Percentiles rank a stretch among this genome's conserved stretches.
These are phyloP conservation scores for Kickxella alabastrina DNA, from an alignment of 192 early-diverging fungal genomes.

Conservation along the genomic window DNA sequence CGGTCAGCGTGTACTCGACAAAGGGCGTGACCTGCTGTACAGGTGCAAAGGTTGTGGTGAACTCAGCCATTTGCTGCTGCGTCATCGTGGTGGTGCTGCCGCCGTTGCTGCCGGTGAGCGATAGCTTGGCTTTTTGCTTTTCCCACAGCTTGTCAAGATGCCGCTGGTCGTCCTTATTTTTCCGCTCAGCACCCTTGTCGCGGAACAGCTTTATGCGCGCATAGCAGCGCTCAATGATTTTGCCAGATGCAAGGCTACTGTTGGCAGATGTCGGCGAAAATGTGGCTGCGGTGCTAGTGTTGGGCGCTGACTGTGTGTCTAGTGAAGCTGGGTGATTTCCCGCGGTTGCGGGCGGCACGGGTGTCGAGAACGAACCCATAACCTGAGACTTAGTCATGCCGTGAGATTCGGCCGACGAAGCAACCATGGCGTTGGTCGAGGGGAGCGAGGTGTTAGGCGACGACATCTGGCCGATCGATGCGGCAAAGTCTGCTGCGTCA, in stretches of 20 bases:
- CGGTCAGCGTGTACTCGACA: conserved; percentile 40
- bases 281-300: background rate
- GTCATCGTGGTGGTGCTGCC: background rate
- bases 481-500: conserved; percentile 15
- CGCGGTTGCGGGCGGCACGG: conserved; percentile 6
- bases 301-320: background rate
- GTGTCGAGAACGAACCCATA: conserved; percentile 15
- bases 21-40: conserved; percentile 28
- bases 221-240: conserved; percentile 54
- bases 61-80: conserved; percentile 35
- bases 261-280: conserved; percentile 14
- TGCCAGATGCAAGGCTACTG: conserved; percentile 20
- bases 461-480: conserved; percentile 15
- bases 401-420: conserved; percentile 17
- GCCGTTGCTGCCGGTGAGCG: conserved; percentile 13
- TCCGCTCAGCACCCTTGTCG: conserved; percentile 76
- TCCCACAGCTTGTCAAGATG: conserved; percentile 67
- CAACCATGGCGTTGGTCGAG: background rate
- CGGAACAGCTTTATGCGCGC: conserved; percentile 67
- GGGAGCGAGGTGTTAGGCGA: conserved; percentile 18
- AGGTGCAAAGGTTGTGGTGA: conserved; percentile 33
- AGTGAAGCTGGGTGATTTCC: background rate
- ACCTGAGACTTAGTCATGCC: conserved; percentile 13
- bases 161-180: conserved; percentile 73
- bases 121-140: conserved; percentile 50